Conservation (phyloP, 2,329 filamentous ascomycete species). For the Diaporthe nobilis region DNA sequence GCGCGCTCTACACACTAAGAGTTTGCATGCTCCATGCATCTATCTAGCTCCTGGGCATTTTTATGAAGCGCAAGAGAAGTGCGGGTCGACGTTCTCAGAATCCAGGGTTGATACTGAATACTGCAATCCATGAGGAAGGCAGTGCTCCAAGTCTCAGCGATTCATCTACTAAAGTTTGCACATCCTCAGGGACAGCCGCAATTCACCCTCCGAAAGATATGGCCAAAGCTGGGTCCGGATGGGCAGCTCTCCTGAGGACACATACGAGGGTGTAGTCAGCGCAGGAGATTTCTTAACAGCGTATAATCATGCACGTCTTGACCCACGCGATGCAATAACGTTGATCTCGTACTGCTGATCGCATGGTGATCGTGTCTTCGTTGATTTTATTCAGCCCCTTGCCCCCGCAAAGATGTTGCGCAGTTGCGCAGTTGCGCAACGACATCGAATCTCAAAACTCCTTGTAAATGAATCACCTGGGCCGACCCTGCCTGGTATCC, state of each 20-base stretch:
- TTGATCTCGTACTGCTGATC: not conserved
- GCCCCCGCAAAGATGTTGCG: conserved; percentile 6
- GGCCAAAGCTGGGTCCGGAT: not conserved
- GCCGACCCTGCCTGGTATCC: conserved; percentile 37
- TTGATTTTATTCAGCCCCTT: not conserved
- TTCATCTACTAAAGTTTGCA: not conserved
- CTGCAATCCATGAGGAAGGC: not conserved
- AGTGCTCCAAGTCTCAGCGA: not conserved
- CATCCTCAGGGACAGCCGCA: not conserved
- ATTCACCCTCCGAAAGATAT: not conserved
- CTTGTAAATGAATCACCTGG: conserved; percentile 36
- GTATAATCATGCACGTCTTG: not conserved
- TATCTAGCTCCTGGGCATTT: not conserved
- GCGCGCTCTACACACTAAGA: not conserved
- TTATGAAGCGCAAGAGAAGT: not conserved
- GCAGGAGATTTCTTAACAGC: not conserved
- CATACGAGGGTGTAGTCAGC: not conserved
- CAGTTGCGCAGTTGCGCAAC: conserved; percentile 33
- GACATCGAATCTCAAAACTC: conserved; percentile 38
- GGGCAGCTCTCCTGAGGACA: not conserved
- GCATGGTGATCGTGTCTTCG: conserved; percentile 21
- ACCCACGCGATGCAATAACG: not conserved
- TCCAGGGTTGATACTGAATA: not conserved
- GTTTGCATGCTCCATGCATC: not conserved
- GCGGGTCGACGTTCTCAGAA: not conserved